Evolutionary conservation across 306 rosid genomes (phyloP).

Genomic region (Sophora flavescens): DNA sequence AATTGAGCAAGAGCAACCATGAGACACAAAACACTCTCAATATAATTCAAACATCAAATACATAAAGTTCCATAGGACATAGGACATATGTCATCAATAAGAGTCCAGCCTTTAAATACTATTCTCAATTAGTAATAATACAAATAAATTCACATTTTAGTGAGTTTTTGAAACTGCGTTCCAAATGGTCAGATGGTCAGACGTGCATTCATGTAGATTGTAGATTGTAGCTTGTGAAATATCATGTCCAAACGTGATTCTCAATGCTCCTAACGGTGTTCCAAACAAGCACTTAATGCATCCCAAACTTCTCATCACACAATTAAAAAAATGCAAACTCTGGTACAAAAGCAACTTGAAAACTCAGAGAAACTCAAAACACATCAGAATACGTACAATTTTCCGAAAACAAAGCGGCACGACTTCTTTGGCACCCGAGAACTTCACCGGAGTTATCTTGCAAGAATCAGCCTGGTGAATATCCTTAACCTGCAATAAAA

Average conservation of each 20-base stretch:
- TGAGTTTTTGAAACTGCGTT: too few relatives aligned
- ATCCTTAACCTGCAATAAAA: slow-evolving; percentile 65
- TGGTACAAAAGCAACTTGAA: not conserved
- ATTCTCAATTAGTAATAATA: not conserved
- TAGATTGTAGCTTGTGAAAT: too few relatives aligned
- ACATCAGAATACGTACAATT: slow-evolving; percentile 49
- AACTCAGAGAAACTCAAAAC: slow-evolving; percentile 8
- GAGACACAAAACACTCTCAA: not conserved
- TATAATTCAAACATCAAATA: not conserved
- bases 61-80: not conserved
- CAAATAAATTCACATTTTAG: not conserved
- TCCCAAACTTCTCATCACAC: slow-evolving; percentile 7
- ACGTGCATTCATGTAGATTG: too few relatives aligned
- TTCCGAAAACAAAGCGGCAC: slow-evolving; percentile 76
- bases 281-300: not conserved
- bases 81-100: not conserved
- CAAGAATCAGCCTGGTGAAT: slow-evolving; percentile 85
- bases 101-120: not conserved
- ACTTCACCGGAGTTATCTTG: slow-evolving; percentile 90
- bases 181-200: too few relatives aligned
- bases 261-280: too few relatives aligned
- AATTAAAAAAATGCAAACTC: not conserved
- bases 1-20: not conserved
- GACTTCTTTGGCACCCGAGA: slow-evolving; percentile 91
- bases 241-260: too few relatives aligned